Conservation (phyloP, 305 asterid genomes). For the Caryopteris hybrid region DNA sequence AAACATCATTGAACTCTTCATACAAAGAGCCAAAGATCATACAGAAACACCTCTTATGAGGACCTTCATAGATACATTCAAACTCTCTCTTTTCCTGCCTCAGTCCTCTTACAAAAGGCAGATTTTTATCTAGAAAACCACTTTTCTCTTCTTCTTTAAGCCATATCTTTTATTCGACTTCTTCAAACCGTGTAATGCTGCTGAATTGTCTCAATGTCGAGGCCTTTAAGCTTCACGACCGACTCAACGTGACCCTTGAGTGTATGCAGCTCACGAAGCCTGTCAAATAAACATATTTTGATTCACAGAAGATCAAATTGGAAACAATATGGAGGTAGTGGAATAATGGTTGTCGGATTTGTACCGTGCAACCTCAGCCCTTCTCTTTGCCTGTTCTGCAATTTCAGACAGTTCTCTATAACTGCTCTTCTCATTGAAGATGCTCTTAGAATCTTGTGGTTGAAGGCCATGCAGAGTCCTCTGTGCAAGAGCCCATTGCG, state of each 20-base stretch:
- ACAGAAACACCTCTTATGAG: not conserved
- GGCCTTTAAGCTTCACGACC: slow-evolving; percentile 52
- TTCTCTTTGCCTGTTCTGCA: slow-evolving; percentile 53
- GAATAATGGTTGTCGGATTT: not conserved
- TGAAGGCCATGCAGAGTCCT: slow-evolving; percentile 55
- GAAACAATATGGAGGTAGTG: too few relatives aligned
- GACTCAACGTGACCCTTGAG: slow-evolving; percentile 58
- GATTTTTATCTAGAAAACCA: slow-evolving; percentile 14
- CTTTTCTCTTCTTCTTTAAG: not conserved
- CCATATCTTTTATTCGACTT: not conserved
- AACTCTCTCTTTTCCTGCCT: slow-evolving; percentile 1
- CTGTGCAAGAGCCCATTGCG: slow-evolving; percentile 58
- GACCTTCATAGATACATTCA: not conserved
- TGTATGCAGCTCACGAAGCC: slow-evolving; percentile 51
- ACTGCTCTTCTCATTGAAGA: slow-evolving; percentile 31
- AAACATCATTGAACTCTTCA: not conserved
- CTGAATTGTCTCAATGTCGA: slow-evolving; percentile 45
- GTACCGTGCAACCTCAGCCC: slow-evolving; percentile 60
- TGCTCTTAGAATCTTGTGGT: slow-evolving; percentile 22
- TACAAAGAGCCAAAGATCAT: not conserved
- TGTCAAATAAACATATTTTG: not conserved
- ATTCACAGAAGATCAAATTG: not conserved
- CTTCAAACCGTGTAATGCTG: slow-evolving; percentile 49
- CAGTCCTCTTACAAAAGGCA: slow-evolving; percentile 1
- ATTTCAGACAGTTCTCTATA: slow-evolving; percentile 53